A percentile compares a stretch with the other conserved stretches of the same genome.
phyloP scores from a whole-genome alignment of 306 rosid genomes.

The Quercus glauca region DNA sequence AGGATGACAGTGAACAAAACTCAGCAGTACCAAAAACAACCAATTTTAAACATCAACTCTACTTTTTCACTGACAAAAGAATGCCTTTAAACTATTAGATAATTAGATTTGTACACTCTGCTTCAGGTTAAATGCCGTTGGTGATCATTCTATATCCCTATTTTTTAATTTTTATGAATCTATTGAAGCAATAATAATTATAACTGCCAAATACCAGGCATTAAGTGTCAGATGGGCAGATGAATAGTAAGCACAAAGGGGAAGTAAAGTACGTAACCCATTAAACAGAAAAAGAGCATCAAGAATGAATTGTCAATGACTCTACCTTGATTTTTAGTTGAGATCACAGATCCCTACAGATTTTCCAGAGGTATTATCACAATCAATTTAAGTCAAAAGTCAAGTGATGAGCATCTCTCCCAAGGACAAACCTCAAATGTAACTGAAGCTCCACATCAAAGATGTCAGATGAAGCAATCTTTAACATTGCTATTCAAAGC shows the following conservation, averaged over 20 bases:
- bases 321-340: background rate
- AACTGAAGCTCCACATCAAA: background rate
- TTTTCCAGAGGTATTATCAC: background rate
- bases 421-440: background rate
- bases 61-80: background rate
- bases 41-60: background rate
- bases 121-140: background rate
- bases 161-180: too few species aligned
- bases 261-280: background rate
- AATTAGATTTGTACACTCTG: background rate
- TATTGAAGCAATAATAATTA: too few species aligned
- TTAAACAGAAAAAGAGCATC: background rate
- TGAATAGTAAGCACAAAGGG: background rate
- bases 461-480: background rate
- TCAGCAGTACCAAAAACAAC: background rate
- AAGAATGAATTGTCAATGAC: background rate
- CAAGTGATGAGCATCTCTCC: background rate
- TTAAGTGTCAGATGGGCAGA: background rate
- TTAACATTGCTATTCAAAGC: background rate
- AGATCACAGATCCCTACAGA: background rate
- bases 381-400: background rate
- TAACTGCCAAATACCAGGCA: background rate
- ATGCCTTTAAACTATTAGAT: background rate
- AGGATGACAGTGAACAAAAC: background rate
- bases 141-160: background rate